Evolutionary conservation across 768 basidiomycete genomes (phyloP), one percentile per base, ranked within the genome.

Genomic region (Ephemerocybe angulata): DNA sequence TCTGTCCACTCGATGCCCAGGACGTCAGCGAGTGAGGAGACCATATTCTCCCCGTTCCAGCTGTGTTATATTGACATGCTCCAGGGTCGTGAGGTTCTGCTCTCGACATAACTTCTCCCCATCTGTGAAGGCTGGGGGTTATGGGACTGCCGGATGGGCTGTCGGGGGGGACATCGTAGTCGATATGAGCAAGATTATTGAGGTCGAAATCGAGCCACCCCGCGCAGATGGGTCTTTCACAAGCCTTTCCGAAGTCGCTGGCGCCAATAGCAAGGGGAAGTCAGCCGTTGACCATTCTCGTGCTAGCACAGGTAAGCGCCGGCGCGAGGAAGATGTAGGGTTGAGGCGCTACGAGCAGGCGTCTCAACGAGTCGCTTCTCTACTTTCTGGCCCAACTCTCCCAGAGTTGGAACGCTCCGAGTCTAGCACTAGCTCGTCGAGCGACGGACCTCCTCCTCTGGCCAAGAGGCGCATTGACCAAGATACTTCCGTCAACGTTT

Each of bases 131-230:
- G 88, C 90, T 1, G 94, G 94, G 24, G 94, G 94, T 0, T 94
- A 89, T 65, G 94, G 93, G 5, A 94, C 90, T 1, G 90, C 87
- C 10, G 93, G 92, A 1, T 93, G 92, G 88, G 83, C 90, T 44
- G 82, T 95, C 52, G 85, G 84, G 15, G 94, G 94, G 33, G 87
- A 95, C 62, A 75, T 96, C 54, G 85, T 96, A 63, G 69, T 95
- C 60, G 94, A 96, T 71, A 70, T 96, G 46, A 81, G 78, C 62
- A 81, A 78, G 61, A 72, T 97, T 48, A 74, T 76, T 50, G 85
- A 86, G 33, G 74, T 89, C 35, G 80, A 84, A 29, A 84, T 93
- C 52, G 88, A 89, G 63, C 62, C 75, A 6, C 87, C 88, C 17
- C 70, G 66, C 12, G 63, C 58, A 11, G 78, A 78, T 40, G 82